Evolutionary conservation across 2,329 filamentous ascomycete genomes (phyloP).

Genomic region (Mycosphaerella sp.): DNA sequence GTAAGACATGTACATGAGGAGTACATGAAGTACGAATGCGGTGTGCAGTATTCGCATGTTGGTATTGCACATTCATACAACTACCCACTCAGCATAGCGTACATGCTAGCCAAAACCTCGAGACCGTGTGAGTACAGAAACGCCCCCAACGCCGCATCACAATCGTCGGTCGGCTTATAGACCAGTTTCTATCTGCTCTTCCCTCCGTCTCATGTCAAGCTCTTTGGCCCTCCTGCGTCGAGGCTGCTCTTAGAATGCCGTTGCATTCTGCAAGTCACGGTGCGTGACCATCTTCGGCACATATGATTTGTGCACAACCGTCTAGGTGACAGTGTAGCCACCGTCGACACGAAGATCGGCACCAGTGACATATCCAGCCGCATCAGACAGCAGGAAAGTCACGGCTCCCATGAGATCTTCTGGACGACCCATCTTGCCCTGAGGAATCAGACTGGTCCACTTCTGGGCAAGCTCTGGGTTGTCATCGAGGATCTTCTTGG

Average conservation of each 20-base stretch:
- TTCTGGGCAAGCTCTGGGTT: constrained; percentile 83
- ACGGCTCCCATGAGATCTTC: constrained; percentile 92
- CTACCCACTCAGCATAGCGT: not conserved
- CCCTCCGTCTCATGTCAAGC: not conserved
- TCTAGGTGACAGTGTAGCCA: constrained; percentile 38
- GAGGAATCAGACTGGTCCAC: constrained; percentile 88
- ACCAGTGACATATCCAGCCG: constrained; percentile 63
- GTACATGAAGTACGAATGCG: not conserved
- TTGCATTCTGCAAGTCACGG: no score
- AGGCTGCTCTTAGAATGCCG: not conserved
- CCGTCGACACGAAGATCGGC: constrained; percentile 41
- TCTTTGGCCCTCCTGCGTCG: not conserved
- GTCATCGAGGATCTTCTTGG: constrained; percentile 87
- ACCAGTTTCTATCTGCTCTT: not conserved
- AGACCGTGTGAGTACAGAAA: not conserved
- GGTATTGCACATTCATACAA: constrained; percentile 1
- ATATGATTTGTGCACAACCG: not conserved
- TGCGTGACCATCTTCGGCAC: not conserved
- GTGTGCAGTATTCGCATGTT: not conserved
- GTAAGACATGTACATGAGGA: no score
- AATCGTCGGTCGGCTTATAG: not conserved
- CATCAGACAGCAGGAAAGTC: constrained; percentile 76
- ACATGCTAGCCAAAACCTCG: not conserved
- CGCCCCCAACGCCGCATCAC: not conserved
- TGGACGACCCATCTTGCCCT: constrained; percentile 87